Base-by-base conservation (phyloP, 805 yeast species). In the Sugiyamaella mastotermitis region DNA sequence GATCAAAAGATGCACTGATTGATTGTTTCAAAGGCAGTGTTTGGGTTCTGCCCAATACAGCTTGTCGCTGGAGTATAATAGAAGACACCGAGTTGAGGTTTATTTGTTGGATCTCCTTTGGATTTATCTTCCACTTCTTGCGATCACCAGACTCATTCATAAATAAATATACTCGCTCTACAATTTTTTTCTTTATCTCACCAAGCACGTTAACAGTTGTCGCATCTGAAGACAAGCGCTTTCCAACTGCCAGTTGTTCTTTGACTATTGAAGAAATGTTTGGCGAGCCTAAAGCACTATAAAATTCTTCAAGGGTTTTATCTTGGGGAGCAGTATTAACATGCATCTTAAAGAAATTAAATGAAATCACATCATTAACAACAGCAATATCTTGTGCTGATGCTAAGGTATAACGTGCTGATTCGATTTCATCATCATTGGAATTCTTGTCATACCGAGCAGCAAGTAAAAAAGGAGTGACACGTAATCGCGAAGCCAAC, bases 331-430 rank as follows among this genome's bases (percentile, higher is more conserved):
- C 62, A 1, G 59, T 47, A 14, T 51, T 37, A 8, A 62, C 35
- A 11, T 51, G 43, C 16, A 40, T 24, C 35, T 55, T 58, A 50
- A 64, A 64, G 33, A 51, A 50, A 41, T 62, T 60, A 49, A 49
- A 62, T 4, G 51, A 37, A 8, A 61, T 52, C 5, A 64, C 57
- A 38, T 64, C 62, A 39, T 64, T 66, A 7, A 58, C 60, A 26
- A 64, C 51, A 7, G 54, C 56, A 17, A 61, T 37, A 10, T 60
- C 54, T 1, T 41, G 10, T 1, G 64, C 58, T 3, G 38, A 16
- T 10, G 52, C 53, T 16, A 63, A 48, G 11, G 53, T 38, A 7
- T 36, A 42, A 23, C 42, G 43, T 1, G 47, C 45, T 3, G 29
- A 25, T 4, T 46, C 46, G 7, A 46, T 41, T 5, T 27, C 45